Base-by-base conservation (phyloP, 2,329 filamentous ascomycete species). In the Penicillium aurantiogriseum region DNA sequence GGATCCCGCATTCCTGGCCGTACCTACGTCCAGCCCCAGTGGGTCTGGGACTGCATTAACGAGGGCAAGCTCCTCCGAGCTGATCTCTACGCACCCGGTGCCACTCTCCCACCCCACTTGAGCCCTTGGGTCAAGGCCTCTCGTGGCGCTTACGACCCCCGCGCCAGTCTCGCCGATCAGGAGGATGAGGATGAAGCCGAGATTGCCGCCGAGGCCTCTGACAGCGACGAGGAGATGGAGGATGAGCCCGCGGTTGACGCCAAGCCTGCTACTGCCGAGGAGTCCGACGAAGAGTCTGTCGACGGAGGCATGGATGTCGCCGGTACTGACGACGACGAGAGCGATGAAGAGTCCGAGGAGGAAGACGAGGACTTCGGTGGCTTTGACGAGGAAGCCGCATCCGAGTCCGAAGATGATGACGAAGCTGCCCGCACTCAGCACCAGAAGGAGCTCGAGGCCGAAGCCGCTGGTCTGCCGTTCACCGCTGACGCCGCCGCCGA, bases 11-110 rank as follows among this genome's bases (percentile, higher is more conserved):
- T 97, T 60, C 92, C 93, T n/a, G 93, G 93, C 36, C 85, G 94
- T 64, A 91, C 87, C 62, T 99, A 99, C 67, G 79, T 99, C 55
- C 94, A 99, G 79, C 94, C 94, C 21, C 94, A 99, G 74, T 99
- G 95, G 93, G 87, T 99, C 4, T 99, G 94, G 94, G 94, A 99
- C 71, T 93, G 90, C 69, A 80, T 96, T 73, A 99, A 99, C 73
- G 90, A 94, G 45, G 91, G 91, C 61, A 91, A 93, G 75, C 80
- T 99, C 55, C 87, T 97, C 73, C 84, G 89, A 63, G 86, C 92
- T 33, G 91, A 97, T 71, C 77, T 92, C 36, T 99, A 99, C 70
- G 90, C 88, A 0, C 94, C 94, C 2, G 94, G 94, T 19, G 89
- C 92, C 19, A 88, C 91, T 65, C 81, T 99, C 33, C 94, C 94